Conservation (phyloP, 225 moss, liverwort and hornwort species). For the Straminergon stramineum region DNA sequence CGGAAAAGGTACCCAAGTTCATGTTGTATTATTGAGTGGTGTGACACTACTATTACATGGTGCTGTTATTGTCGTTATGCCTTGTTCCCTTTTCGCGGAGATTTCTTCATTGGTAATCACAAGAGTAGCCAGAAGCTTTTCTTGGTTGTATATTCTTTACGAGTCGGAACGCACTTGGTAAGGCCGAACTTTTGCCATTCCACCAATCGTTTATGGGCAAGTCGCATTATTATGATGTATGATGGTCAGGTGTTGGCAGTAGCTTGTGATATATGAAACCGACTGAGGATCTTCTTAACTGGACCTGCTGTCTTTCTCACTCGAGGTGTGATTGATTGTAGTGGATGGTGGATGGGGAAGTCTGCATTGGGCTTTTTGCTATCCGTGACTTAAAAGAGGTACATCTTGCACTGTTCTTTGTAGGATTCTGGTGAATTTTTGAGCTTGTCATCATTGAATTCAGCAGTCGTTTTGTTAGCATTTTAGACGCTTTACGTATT, state of each 20-base stretch:
- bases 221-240: not conserved
- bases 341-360: constrained; percentile 98
- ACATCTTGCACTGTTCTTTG: not conserved
- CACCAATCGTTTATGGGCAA: not conserved
- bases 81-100: not conserved
- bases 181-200: not conserved
- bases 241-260: not conserved
- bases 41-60: not conserved
- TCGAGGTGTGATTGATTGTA: constrained; percentile 6
- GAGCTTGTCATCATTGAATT: not conserved
- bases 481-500: not conserved
- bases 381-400: constrained; percentile 74
- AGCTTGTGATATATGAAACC: not conserved
- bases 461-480: not conserved
- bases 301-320: not conserved
- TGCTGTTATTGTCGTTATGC: not conserved
- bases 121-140: not conserved
- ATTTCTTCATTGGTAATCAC: not conserved
- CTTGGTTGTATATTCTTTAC: not conserved
- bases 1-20: constrained; percentile 61
- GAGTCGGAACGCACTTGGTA: not conserved
- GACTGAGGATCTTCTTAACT: not conserved
- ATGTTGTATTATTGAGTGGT: not conserved
- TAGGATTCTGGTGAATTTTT: not conserved
- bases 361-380: constrained; percentile 92